Base-by-base conservation (phyloP, 1,139 yeast species). In the Pichia sp. region DNA sequence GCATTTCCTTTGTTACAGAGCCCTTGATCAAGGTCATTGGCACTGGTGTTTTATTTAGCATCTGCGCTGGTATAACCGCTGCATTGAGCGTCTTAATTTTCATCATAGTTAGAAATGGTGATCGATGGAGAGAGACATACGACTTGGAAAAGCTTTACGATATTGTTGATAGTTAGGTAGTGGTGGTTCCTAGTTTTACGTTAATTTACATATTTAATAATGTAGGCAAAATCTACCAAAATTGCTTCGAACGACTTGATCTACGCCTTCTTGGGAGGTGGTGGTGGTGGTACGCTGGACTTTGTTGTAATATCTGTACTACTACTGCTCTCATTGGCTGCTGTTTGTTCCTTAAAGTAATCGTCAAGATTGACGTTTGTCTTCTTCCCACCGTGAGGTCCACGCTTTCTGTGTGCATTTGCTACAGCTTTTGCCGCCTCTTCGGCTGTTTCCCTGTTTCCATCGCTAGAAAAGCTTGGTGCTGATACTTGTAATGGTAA, bases 1-100 rank as follows among this genome's bases (percentile, higher is more conserved):
- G 69, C 4, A 88, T 85, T 6, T 77, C 88, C 0, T 86, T 86
- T 55, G 66, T 78, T 12, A 75, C 81, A 2, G 87, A 79, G 32
- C 94, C 94, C 0, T 62, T 77, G 47, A 56, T 76, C 33, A 51
- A 54, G 22, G 77, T 77, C 3, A 64, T 86, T 52, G 87, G 88
- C 0, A 64, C 74, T 1, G 95, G 95, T 0, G 72, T 82, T 48
- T 62, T 84, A 39, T 78, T 73, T 48, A 67, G 82, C 12, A 79
- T 85, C 48, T 60, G 80, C 38, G 75, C 81, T 11, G 81, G 82
- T 5, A 50, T 77, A 3, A 63, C 79, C 11, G 45, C 52, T 2
- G 47, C 68, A 2, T 56, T 72, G 2, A 58, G 76, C 12, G 59
- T 76, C 4, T 37, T 64, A 3, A 53, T 83, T 22, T 31, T 72